Conservation (phyloP, 768 basidiomycete species). For the Saitozyma sp. region DNA sequence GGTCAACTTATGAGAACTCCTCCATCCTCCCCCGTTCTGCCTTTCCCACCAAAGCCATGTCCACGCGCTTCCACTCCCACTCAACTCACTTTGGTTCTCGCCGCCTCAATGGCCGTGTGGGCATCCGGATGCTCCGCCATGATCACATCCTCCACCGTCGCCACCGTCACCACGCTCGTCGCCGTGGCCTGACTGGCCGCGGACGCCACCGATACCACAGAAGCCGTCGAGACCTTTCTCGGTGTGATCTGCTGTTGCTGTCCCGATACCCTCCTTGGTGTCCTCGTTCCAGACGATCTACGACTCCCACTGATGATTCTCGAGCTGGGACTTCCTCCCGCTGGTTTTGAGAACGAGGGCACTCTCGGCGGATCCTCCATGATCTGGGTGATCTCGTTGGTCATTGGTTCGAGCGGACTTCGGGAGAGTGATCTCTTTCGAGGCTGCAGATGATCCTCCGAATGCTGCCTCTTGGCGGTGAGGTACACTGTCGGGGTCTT, state of each 20-base stretch:
- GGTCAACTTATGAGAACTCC: no score
- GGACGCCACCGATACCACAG: constrained; percentile 3
- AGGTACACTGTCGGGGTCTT: constrained; percentile 10
- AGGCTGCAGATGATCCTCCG: constrained; percentile 44
- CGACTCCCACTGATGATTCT: constrained; percentile 7
- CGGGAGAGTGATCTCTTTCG: constrained; percentile 43
- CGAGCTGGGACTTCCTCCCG: constrained; percentile 7
- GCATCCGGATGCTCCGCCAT: constrained; percentile 24
- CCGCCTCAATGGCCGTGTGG: constrained; percentile 14
- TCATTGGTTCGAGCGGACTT: constrained; percentile 24
- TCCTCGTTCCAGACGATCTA: constrained; percentile 8
- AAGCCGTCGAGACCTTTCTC: constrained; percentile 7
- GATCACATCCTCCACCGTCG: constrained; percentile 12
- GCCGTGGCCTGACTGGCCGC: not conserved
- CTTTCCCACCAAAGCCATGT: no score
- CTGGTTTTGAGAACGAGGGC: constrained; percentile 7
- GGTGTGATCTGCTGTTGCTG: constrained; percentile 7
- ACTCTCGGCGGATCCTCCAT: constrained; percentile 17
- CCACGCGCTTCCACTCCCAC: no score
- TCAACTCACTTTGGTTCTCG: constrained; percentile 11
- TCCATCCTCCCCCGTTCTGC: no score
- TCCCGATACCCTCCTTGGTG: constrained; percentile 13
- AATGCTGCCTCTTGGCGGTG: constrained; percentile 42
- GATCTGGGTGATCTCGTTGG: not conserved
- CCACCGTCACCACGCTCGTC: constrained; percentile 7